These are phyloP conservation scores for Trichophyton verrucosum DNA, from an alignment of 2,329 filamentous ascomycete genomes.

Conservation along the genomic window DNA sequence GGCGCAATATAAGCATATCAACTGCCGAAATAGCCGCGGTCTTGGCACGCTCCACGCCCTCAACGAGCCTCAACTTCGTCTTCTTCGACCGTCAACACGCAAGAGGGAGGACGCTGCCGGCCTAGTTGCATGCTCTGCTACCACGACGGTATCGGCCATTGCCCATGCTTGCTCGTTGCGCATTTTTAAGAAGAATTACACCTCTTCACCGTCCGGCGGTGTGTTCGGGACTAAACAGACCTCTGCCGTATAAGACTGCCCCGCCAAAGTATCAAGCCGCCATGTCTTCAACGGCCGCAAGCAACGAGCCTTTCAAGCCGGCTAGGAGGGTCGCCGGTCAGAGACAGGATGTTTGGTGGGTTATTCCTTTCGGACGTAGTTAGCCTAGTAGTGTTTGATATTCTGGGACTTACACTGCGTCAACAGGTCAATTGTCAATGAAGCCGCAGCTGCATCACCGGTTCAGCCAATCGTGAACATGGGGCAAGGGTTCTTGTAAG, in stretches of 20 bases:
- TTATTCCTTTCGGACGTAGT: neutral
- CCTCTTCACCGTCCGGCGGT: neutral
- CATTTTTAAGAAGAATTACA: neutral
- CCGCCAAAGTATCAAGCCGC: slow-evolving; percentile 5
- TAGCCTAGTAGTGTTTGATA: neutral
- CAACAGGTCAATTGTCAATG: slow-evolving; percentile 52
- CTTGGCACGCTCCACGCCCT: neutral
- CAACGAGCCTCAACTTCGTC: neutral
- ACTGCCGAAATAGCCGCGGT: neutral
- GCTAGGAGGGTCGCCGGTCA: slow-evolving; percentile 39
- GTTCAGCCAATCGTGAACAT: slow-evolving; percentile 57
- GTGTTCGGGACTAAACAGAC: neutral
- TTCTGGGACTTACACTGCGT: neutral
- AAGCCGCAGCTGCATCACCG: slow-evolving; percentile 51
- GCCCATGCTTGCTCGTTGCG: slow-evolving; percentile 1
- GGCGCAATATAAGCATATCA: no score
- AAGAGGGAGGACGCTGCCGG: neutral
- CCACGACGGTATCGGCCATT: neutral
- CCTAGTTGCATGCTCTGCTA: neutral
- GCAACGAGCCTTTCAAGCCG: slow-evolving; percentile 33
- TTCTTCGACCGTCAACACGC: neutral
- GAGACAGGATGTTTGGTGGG: slow-evolving; percentile 40
- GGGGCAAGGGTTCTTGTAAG: slow-evolving; percentile 51
- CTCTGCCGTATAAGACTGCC: neutral
- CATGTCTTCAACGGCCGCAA: slow-evolving; percentile 30